A percentile compares a stretch with the other conserved stretches of the same genome.
phyloP scores from a whole-genome alignment of 2,329 filamentous ascomycete genomes.

The Xylariaceae sp. region DNA sequence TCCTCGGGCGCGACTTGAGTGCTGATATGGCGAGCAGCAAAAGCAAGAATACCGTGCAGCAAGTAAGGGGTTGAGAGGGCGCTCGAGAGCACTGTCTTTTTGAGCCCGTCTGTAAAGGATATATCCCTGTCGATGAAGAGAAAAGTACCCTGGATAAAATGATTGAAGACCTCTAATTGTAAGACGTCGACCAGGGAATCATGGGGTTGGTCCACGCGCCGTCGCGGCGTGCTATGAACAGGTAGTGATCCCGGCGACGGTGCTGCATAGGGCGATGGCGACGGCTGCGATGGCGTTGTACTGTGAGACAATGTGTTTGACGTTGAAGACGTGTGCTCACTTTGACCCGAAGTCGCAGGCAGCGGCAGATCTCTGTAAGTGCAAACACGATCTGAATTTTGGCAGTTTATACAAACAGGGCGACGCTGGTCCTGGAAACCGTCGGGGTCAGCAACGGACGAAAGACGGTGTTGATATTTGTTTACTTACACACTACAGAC shows the following conservation, averaged over 20 bases:
- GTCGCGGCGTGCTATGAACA: not conserved
- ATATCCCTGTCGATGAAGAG: conserved; percentile 15
- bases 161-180: conserved; percentile 16
- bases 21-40: conserved; percentile 13
- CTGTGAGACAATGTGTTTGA: not conserved
- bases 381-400: conserved; percentile 14
- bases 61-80: conserved; percentile 13
- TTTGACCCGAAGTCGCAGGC: not conserved
- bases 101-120: not conserved
- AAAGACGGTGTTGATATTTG: not conserved
- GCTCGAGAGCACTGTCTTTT: conserved; percentile 3
- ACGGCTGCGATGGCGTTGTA: not conserved
- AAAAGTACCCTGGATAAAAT: conserved; percentile 12
- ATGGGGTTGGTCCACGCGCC: too few species aligned
- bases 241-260: not conserved
- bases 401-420: conserved; percentile 16
- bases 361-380: conserved; percentile 7
- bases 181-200: conserved; percentile 7
- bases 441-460: not conserved
- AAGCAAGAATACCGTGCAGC: conserved; percentile 15
- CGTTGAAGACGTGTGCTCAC: not conserved
- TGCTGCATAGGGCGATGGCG: not conserved
- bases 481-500: too few species aligned
- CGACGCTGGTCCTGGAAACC: conserved; percentile 6
- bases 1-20: not conserved